phyloP scores from a whole-genome alignment of 805 yeast species.

The Dipodascus geniculatus region DNA sequence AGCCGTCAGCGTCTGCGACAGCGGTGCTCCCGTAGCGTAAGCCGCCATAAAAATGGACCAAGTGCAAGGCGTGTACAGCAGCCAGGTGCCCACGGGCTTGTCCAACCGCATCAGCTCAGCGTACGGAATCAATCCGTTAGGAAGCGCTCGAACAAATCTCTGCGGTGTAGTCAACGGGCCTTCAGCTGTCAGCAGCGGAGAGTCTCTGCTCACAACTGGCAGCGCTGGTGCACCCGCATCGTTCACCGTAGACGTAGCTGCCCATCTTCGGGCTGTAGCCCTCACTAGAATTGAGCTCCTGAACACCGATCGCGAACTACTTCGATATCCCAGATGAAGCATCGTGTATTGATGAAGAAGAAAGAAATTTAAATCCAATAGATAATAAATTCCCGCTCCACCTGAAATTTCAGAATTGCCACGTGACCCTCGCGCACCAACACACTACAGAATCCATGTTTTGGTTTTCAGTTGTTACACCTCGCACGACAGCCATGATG shows the following conservation, averaged over 20 bases:
- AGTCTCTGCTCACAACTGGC: background rate
- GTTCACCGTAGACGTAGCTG: too few relatives aligned
- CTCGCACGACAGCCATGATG: background rate
- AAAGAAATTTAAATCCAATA: background rate
- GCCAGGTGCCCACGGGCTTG: slow-evolving; percentile 91
- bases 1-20: slow-evolving; percentile 48
- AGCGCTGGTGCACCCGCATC: slow-evolving; percentile 1
- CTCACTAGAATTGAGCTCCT: background rate
- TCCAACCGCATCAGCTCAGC: slow-evolving; percentile 87
- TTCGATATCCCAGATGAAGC: background rate
- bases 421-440: too few relatives aligned
- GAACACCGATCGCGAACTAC: background rate
- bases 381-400: background rate
- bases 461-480: background rate
- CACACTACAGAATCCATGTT: background rate
- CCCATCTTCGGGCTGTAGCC: too few relatives aligned
- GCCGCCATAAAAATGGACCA: slow-evolving; percentile 95
- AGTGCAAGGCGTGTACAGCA: slow-evolving; percentile 70
- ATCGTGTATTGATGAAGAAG: background rate
- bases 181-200: background rate
- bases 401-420: background rate
- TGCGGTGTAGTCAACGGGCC: slow-evolving; percentile 21
- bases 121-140: slow-evolving; percentile 70
- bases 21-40: slow-evolving; percentile 50
- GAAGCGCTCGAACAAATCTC: slow-evolving; percentile 34